Evolutionary conservation across 2,329 filamentous ascomycete genomes (phyloP), one percentile per base, ranked within the genome.

Genomic region (Trichocomaceae sp.): DNA sequence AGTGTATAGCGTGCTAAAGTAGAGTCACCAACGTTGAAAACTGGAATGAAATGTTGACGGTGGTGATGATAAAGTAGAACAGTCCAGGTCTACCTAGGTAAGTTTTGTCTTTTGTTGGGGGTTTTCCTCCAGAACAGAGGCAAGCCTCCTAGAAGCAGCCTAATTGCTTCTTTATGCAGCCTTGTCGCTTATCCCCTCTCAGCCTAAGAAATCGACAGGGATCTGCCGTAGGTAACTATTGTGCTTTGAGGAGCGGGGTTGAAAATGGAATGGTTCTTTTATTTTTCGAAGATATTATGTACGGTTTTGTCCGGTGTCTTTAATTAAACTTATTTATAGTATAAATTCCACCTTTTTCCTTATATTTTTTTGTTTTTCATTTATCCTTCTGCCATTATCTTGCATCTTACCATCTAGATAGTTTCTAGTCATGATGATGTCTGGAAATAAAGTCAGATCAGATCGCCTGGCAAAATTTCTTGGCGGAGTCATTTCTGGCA

Each of bases 371-470:
- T 33, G 2, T 33, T n/a, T n/a, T n/a, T n/a, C n/a, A n/a, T n/a
- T n/a, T n/a, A n/a, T 33, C 29, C 10, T 9, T 33, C 10, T 33
- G 7, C 29, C 29, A 26, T 2, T 29, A 29, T 29, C 8, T 15
- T 13, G 31, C 31, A 13, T 13, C 8, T 10, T 35, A 15, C 12
- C 31, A 15, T 13, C 31, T 35, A 10, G 3, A 5, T 2, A 15
- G 5, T n/a, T n/a, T n/a, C 31, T 5, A 35, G 31, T 13, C 13
- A 3, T 13, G 4, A 26, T 13, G 1, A 52, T 52, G 50, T 46
- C 50, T 71, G 70, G 22, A 33, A 50, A 42, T 37, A 52, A 35
- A 35, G 31, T 2, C 17, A 31, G 51, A 26, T 54, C 44, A 19
- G 51, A 39, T 31, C 31, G 51, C 37, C 20, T 54, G 4, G 19